These are phyloP conservation scores for Panus rudis DNA, from an alignment of 768 basidiomycete genomes.

Conservation along the genomic window DNA sequence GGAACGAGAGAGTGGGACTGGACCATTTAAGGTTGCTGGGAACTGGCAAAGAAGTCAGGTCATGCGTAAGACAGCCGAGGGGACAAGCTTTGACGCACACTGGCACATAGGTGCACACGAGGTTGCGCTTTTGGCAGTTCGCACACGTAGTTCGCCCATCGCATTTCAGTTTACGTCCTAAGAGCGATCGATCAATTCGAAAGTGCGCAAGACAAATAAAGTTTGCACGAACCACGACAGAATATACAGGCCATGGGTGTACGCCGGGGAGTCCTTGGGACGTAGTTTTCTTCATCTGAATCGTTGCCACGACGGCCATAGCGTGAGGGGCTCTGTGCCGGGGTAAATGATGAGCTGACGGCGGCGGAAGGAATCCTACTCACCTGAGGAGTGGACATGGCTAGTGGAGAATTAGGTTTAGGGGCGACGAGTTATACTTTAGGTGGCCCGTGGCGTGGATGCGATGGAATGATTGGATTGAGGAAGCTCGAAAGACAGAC, in stretches of 20 bases:
- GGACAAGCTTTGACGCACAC: constrained; percentile 45
- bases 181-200: constrained; percentile 1
- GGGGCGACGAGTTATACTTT: not conserved
- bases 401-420: not conserved
- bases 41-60: too few relatives aligned
- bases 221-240: constrained; percentile 51
- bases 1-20: too few relatives aligned
- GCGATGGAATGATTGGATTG: too few relatives aligned
- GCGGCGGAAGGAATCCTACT: constrained; percentile 1
- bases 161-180: constrained; percentile 69
- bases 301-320: constrained; percentile 11
- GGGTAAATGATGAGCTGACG: not conserved
- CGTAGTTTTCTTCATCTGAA: constrained; percentile 20
- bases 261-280: constrained; percentile 31
- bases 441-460: not conserved
- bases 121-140: constrained; percentile 56
- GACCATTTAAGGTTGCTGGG: too few relatives aligned
- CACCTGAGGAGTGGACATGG: constrained; percentile 1
- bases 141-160: constrained; percentile 62
- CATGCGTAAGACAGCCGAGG: too few relatives aligned
- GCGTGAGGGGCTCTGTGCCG: constrained; percentile 1
- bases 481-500: too few relatives aligned
- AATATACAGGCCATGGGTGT: constrained; percentile 72
- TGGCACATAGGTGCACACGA: constrained; percentile 53
- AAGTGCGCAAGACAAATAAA: constrained; percentile 1